Base-by-base conservation (phyloP, 305 asterid species). In the Fraxinus greggii region DNA sequence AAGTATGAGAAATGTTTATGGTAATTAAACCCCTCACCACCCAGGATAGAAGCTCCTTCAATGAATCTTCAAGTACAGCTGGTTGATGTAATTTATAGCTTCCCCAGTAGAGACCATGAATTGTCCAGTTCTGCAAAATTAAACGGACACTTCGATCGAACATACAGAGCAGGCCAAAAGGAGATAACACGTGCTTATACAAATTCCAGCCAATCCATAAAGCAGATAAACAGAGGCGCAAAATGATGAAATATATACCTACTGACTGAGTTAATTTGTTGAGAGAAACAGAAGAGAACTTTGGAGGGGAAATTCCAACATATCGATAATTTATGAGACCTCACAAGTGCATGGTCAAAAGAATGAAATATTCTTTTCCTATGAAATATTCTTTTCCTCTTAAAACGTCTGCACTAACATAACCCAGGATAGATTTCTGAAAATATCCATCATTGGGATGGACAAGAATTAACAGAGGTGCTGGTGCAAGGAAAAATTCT, bases 81-180 rank as follows among this genome's bases (percentile, higher is more conserved):
- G 97, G 98, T 81, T 82, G 87, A 81, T 96, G 90, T 56, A 90
- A 87, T 82, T 29, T 90, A 80, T 96, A 86, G 85, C 98, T 94
- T 86, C 99, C 99, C 99, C 98, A 96, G 82, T 91, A 96, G 29
- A 96, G 89, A 67, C 99, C 99, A 70, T 94, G 98, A 87, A 96
- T 70, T 1, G 98, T 96, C 99, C 98, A 96, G 86, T 94, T 94
- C 99, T 96, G 90, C 40, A 78, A 45, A 38, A 69, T 45, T 56
- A 82, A 36, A 48, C 0, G 10, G 10, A 54, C 5, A 29, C 38
- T 69, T 15, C 13, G 21, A 61, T 61, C 5, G 26, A 61, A 61
- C 29, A 7, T 8, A 67, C 7, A 23, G 33, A 1, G 23, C n/a
- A 69, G 40, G 75, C 40, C 75, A 13, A 19, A 63, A 4, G 54